Evolutionary conservation across 2,329 filamentous ascomycete species (phyloP), one percentile per base, ranked within the genome.

Genomic region (Ceratocystis cubensis): DNA sequence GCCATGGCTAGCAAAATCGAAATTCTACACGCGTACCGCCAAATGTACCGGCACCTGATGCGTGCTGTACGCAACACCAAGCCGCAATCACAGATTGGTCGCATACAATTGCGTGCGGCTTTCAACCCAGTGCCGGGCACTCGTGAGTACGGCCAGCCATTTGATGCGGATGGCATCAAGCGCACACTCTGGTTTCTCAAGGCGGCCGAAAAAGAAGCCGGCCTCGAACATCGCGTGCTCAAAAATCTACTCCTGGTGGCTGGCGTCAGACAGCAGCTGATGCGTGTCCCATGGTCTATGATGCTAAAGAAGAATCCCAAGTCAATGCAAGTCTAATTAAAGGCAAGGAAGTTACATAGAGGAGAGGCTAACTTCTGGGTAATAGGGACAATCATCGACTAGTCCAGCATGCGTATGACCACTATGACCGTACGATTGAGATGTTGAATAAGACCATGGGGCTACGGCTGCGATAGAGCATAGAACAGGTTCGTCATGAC

Each of bases 371-470:
- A 66, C 56, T 30, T 5, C 30, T 20, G 46, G 72, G 53, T 28
- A 17, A 53, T 68, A 71, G 37, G 61, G 69, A 28, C 44, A 44
- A 41, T 2, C 41, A 61, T 5, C 56, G 48, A 25, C 46, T 30
- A n/a, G 25, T 63, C 2, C 71, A 72, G 63, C 75, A 79, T 5
- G 37, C 53, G 28, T 86, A 81, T 72, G 77, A 80, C 61, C 82
- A 87, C 71, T 89, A 88, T 72, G 82, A 90, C 65, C 82, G 82
- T 76, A 89, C 86, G 6, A 73, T 92, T 61, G 80, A 79, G 20
- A 88, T 88, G 87, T 77, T 92, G 65, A 91, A 92, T 72, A 84
- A 87, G 73, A 85, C 80, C 5, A 86, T 91, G 85, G 82, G 82
- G 0, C 73, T 89, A 53, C 88, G 86, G 72, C 73, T 65, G n/a